These are phyloP conservation scores for Cryphonectria naterciae DNA, from an alignment of 2,329 filamentous ascomycete species.

Conservation along the genomic window DNA sequence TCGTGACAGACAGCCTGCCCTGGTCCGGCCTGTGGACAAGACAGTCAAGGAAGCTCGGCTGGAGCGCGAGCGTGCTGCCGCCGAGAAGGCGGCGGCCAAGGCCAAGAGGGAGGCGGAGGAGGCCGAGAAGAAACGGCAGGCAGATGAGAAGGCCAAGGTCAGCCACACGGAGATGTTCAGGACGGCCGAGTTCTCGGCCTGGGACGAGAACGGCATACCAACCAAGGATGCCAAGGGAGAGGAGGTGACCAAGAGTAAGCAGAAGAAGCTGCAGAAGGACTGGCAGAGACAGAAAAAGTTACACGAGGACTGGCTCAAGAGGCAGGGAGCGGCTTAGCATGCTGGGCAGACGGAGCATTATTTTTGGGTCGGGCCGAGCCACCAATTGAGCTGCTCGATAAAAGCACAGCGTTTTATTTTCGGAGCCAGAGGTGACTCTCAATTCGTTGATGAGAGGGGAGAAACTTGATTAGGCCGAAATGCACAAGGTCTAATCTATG, in stretches of 20 bases:
- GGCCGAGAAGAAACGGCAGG: conserved; percentile 47
- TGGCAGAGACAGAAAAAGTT: conserved; percentile 74
- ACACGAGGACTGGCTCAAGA: conserved; percentile 56
- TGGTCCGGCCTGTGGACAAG: conserved; percentile 66
- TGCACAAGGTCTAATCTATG: background rate
- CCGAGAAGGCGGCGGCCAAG: conserved; percentile 52
- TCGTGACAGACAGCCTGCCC: conserved; percentile 58
- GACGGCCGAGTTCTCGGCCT: conserved; percentile 56
- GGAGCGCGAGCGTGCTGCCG: conserved; percentile 56
- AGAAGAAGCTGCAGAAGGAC: conserved; percentile 71
- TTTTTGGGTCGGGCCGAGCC: background rate
- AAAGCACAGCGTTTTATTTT: background rate
- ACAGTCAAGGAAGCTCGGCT: conserved; percentile 58
- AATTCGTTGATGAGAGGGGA: background rate
- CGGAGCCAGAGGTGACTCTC: background rate
- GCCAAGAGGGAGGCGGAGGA: conserved; percentile 36
- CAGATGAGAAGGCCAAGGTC: conserved; percentile 40
- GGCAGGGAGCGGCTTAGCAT: conserved; percentile 19
- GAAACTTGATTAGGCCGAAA: background rate
- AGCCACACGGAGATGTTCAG: conserved; percentile 40
- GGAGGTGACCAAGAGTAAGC: conserved; percentile 66
- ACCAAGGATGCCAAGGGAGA: conserved; percentile 63
- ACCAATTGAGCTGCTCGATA: background rate
- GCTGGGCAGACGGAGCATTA: background rate
- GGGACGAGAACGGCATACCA: conserved; percentile 70